Evolutionary conservation across 345 rosid species (phyloP), one percentile per base, ranked within the genome.

Genomic region (Citrus sp.): DNA sequence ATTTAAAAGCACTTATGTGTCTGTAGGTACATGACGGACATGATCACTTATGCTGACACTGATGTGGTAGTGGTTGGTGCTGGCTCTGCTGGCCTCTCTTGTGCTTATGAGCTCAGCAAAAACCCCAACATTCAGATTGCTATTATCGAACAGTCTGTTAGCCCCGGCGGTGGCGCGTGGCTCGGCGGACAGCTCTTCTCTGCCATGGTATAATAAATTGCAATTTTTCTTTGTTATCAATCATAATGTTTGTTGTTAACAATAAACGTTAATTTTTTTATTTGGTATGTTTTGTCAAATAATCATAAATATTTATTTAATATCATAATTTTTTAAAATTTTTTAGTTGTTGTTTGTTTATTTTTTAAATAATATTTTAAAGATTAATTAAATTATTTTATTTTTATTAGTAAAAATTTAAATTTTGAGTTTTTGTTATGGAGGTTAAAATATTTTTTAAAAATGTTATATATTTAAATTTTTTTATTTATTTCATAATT

Each of bases 81-180:
- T 49, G 97, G 97, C 22, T 86, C 92, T 9, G 93, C 95, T 12
- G 95, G 97, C 0, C 84, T 92, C 14, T 84, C 91, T 0, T 87
- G 91, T 37, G 97, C 93, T 3, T 92, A 92, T 38, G 94, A 90
- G 82, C 85, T 92, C 9, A 92, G 95, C 79, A 92, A 92, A 85
- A 92, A 91, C 81, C 91, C 93, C 4, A 69, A 82, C 74, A 86
- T 91, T 4, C 86, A 87, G 75, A 86, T 92, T n/a, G 92, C 92
- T 2, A 87, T 91, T 9, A 73, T 89, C 22, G 95, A 92, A 37
- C 97, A 92, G 67, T 92, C 95, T 10, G 97, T 92, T 42, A 92
- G 93, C 80, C 97, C 95, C 7, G 93, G 95, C 6, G 97, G 97
- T 61, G 97, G 95, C 22, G 90, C 93, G 2, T 89, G 92, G 95